Evolutionary conservation across 805 yeast species (phyloP), one percentile per base, ranked within the genome.

Genomic region (Kodamaea nitidulidarum): DNA sequence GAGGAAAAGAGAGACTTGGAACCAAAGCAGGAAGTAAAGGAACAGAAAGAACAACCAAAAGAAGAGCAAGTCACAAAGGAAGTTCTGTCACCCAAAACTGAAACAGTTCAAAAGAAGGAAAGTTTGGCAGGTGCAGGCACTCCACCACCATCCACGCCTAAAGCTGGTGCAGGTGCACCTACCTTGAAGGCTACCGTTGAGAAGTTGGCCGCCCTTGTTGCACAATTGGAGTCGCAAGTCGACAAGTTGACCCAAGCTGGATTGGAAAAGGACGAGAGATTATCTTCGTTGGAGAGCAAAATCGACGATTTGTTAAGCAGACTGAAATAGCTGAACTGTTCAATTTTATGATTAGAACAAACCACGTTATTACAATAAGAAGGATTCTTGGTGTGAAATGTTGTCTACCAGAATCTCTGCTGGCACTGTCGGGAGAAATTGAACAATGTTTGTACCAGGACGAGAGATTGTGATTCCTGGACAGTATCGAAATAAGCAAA

Each of bases 131-230:
- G 17, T 14, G 17, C 36, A 24, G 31, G 43, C 15, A 16, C 45
- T 4, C 43, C 50, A 11, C 29, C 48, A 14, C 52, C 62, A 12
- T 56, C 66, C 20, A 38, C 41, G 4, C 41, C 41, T 3, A 44
- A 33, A 21, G 36, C 54, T 5, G 22, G 22, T 20, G 32, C 50
- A 2, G 48, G 73, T 18, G 77, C 85, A 14, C 71, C 84, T 22
- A 84, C 88, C 0, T 67, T 85, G 43, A 82, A 82, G 51, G 82
- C 77, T 7, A 78, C 88, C 1, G 81, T 84, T 22, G 91, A 82
- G 47, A 81, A 75, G 46, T 65, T 85, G 39, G 77, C 84, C 4
- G 42, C 63, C 2, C 59, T 85, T 24, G 88, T 82, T 15, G 63
- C 66, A 2, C 65, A 70, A 20, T 67, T 85, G 34, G 88, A 84